Evolutionary conservation across 2,329 filamentous ascomycete genomes (phyloP).

Genomic region (Verticillium dahliae): DNA sequence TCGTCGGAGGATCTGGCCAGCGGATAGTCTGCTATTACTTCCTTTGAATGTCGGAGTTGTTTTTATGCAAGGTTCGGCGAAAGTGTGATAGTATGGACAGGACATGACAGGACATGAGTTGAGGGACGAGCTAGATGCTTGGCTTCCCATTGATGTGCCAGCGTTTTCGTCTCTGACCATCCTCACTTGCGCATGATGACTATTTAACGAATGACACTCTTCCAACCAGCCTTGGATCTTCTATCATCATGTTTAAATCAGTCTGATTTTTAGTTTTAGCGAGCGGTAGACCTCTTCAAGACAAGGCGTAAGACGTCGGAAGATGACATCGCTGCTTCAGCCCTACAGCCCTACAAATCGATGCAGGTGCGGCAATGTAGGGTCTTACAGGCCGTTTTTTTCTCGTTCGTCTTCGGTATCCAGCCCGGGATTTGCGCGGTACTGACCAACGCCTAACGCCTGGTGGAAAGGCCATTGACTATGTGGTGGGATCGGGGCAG

Average conservation of each 20-base stretch:
- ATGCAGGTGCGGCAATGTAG: background rate
- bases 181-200: constrained; percentile 6
- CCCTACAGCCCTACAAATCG: background rate
- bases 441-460: too few species aligned
- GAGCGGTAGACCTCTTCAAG: background rate
- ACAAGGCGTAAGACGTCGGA: background rate
- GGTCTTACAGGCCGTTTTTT: background rate
- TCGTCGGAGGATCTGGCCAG: background rate
- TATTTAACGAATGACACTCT: constrained; percentile 9
- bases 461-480: too few species aligned
- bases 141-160: constrained; percentile 3
- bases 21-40: background rate
- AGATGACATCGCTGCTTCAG: background rate
- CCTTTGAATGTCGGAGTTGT: background rate
- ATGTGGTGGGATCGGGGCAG: background rate
- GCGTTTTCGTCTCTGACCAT: constrained; percentile 5
- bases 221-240: background rate
- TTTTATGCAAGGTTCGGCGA: background rate
- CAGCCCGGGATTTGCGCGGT: background rate
- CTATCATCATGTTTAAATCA: background rate
- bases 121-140: background rate
- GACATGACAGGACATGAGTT: background rate
- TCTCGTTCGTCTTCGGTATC: too few species aligned
- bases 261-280: background rate
- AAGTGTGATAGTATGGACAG: background rate